Conservation (phyloP, 331 rosid genomes). For the Saraca asoca region DNA sequence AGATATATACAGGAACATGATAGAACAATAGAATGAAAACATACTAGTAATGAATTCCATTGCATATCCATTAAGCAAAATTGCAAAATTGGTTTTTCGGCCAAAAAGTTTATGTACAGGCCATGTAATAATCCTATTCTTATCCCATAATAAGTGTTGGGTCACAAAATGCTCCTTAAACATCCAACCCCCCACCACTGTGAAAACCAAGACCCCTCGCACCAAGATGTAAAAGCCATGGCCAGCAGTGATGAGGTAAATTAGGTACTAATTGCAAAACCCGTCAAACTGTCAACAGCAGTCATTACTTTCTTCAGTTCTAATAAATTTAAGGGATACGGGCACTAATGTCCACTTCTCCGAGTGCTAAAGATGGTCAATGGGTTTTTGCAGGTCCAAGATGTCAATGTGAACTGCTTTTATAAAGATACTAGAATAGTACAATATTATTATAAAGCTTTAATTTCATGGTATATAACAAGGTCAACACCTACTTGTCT, state of each 20-base stretch:
- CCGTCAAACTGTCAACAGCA: too few relatives aligned
- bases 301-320: not conserved
- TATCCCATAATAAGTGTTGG: not conserved
- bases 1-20: not conserved
- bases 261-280: too few relatives aligned
- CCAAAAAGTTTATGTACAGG: not conserved
- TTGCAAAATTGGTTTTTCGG: too few relatives aligned
- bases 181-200: not conserved
- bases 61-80: too few relatives aligned
- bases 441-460: too few relatives aligned
- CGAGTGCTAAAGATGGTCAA: constrained; percentile 1
- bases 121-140: not conserved
- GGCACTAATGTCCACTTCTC: constrained; percentile 14
- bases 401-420: constrained; percentile 2
- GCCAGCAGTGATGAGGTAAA: not conserved
- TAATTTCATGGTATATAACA: too few relatives aligned
- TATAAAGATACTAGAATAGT: not conserved
- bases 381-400: constrained; percentile 13
- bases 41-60: constrained; percentile 5
- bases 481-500: constrained; percentile 15
- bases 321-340: not conserved
- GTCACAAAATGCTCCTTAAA: not conserved
- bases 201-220: not conserved
- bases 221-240: not conserved
- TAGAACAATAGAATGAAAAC: constrained; percentile 24